phyloP scores from a whole-genome alignment of 2,329 filamentous ascomycete genomes.

The Uncinocarpus reesii region DNA sequence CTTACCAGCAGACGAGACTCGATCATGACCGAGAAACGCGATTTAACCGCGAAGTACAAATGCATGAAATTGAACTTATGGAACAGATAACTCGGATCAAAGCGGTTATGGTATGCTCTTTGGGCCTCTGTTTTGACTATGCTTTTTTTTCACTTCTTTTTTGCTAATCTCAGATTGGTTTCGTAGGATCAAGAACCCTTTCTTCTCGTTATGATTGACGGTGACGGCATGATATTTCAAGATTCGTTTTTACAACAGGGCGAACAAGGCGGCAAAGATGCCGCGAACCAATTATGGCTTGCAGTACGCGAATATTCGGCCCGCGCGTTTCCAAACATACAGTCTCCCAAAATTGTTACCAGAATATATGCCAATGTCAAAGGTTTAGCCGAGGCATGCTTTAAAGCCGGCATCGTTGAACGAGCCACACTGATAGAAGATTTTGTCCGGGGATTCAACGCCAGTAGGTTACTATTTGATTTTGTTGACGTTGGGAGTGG shows the following conservation, averaged over 20 bases:
- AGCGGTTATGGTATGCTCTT: conserved; percentile 35
- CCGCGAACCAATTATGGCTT: conserved; percentile 41
- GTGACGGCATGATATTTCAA: conserved; percentile 46
- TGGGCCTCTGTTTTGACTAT: neutral
- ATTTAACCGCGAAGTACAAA: conserved; percentile 40
- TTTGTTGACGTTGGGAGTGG: conserved; percentile 41
- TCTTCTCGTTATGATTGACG: conserved; percentile 46
- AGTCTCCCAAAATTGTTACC: conserved; percentile 40
- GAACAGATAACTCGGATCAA: conserved; percentile 38
- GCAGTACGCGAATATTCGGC: conserved; percentile 38
- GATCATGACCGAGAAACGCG: conserved; percentile 40
- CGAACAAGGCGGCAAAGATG: conserved; percentile 44
- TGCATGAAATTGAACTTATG: conserved; percentile 40
- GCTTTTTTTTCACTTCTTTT: no score
- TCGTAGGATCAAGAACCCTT: conserved; percentile 44
- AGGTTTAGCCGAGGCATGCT: conserved; percentile 41
- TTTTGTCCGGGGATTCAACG: conserved; percentile 48
- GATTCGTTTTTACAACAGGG: conserved; percentile 42
- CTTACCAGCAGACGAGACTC: conserved; percentile 35
- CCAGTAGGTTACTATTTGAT: conserved; percentile 41
- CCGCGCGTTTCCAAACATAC: conserved; percentile 33
- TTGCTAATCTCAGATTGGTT: conserved; percentile 10
- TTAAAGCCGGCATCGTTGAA: conserved; percentile 37
- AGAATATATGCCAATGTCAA: conserved; percentile 47
- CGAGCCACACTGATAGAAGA: conserved; percentile 38